Percentiles rank a stretch among this genome's conserved stretches.
These are phyloP conservation scores for Cyberlindnera sargentensis DNA, from an alignment of 805 yeast species.

Conservation along the genomic window DNA sequence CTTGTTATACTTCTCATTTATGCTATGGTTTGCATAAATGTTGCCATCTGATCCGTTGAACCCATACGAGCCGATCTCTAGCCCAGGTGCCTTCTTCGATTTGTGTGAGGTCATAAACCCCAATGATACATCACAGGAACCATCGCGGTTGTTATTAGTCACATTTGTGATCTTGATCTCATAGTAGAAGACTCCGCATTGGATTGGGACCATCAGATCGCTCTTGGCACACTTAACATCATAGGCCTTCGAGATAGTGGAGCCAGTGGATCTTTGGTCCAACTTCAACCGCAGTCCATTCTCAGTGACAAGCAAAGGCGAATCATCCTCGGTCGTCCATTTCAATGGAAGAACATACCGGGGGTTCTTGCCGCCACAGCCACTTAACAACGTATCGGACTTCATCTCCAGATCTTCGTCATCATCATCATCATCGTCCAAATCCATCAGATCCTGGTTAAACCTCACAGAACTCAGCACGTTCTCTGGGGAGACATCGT, in stretches of 20 bases:
- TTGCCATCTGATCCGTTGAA: constrained; percentile 48
- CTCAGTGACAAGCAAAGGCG: constrained; percentile 5
- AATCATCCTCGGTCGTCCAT: constrained; percentile 9
- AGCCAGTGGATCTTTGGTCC: constrained; percentile 2
- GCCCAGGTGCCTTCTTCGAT: constrained; percentile 37
- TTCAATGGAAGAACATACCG: constrained; percentile 18
- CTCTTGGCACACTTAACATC: constrained; percentile 25
- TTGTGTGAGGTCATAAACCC: constrained; percentile 36
- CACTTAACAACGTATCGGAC: neutral
- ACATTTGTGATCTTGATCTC: constrained; percentile 37
- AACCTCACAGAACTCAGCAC: constrained; percentile 5
- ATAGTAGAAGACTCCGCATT: constrained; percentile 42
- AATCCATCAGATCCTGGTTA: constrained; percentile 12
- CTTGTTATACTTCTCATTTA: constrained; percentile 34
- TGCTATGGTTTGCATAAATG: constrained; percentile 31
- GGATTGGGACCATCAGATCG: constrained; percentile 29
- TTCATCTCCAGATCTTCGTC: constrained; percentile 1
- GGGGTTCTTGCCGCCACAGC: no score
- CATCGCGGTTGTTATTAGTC: constrained; percentile 25
- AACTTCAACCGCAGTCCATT: constrained; percentile 11
- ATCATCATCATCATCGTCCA: constrained; percentile 9
- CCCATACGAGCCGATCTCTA: constrained; percentile 42
- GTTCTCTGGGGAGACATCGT: neutral
- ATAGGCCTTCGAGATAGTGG: constrained; percentile 2
- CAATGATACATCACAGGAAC: constrained; percentile 30